phyloP scores from a whole-genome alignment of 345 rosid genomes.

The Sonneratia caseolaris region DNA sequence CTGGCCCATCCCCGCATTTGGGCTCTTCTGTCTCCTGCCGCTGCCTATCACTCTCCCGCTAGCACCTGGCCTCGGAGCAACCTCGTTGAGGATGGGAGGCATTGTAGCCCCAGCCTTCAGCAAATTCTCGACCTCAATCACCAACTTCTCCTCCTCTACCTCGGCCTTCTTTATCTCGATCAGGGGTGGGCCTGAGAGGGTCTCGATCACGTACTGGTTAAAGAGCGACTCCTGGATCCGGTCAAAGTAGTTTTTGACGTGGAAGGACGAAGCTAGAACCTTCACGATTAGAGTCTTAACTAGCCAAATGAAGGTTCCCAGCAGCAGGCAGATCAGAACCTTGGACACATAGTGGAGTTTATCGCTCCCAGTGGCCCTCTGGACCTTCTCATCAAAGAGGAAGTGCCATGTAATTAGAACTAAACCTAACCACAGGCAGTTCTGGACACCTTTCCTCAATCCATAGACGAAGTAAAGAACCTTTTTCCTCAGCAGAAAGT shows the following conservation, averaged over 20 bases:
- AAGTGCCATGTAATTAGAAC: constrained; percentile 57
- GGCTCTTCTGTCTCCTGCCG: constrained; percentile 20
- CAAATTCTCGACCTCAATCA: constrained; percentile 30
- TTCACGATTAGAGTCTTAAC: constrained; percentile 56
- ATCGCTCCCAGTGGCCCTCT: constrained; percentile 19
- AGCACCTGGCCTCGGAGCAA: background rate
- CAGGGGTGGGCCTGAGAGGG: constrained; percentile 55
- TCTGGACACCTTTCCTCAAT: constrained; percentile 44
- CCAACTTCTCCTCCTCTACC: constrained; percentile 42
- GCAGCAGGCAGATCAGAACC: constrained; percentile 43
- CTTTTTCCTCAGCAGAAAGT: constrained; percentile 50
- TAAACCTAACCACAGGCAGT: constrained; percentile 62
- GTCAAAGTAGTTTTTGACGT: constrained; percentile 63
- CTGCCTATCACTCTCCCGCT: background rate
- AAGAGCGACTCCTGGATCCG: constrained; percentile 65
- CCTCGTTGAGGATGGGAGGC: constrained; percentile 7
- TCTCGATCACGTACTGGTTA: constrained; percentile 56
- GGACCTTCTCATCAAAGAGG: constrained; percentile 44
- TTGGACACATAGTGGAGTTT: constrained; percentile 34
- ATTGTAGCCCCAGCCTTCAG: constrained; percentile 23
- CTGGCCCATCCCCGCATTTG: constrained; percentile 19
- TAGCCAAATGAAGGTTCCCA: constrained; percentile 49
- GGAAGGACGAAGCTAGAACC: constrained; percentile 61
- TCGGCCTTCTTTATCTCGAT: constrained; percentile 36
- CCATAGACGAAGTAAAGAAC: constrained; percentile 71